Percentiles rank a stretch among this genome's conserved stretches.
Evolutionary conservation across 495 filamentous ascomycete species (phyloP).

Genomic region (Lindgomyces ingoldianus): DNA sequence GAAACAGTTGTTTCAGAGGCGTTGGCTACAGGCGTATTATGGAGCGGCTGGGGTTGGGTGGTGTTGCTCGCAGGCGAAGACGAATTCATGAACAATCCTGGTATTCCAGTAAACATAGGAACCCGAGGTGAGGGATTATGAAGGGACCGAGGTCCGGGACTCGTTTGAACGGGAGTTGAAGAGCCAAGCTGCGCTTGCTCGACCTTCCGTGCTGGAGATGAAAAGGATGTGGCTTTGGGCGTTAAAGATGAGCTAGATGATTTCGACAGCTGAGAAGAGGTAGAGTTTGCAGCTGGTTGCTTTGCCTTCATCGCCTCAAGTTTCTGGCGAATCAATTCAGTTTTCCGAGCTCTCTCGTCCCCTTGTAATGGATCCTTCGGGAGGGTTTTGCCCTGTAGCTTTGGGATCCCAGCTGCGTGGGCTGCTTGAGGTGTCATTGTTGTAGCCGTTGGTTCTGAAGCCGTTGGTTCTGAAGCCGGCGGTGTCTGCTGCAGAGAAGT

Average conservation of each 20-base stretch:
- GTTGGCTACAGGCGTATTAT: not conserved
- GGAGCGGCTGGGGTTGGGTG: not conserved
- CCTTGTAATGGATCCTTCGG: not conserved
- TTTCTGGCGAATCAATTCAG: constrained; percentile 33
- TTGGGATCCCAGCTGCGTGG: not conserved
- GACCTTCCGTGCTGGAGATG: not conserved
- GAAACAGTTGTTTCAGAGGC: not conserved
- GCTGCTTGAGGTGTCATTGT: not conserved
- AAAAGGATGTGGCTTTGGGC: not conserved
- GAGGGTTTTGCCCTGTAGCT: not conserved
- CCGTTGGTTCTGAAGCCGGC: not conserved
- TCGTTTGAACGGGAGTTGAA: not conserved
- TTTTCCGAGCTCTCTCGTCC: constrained; percentile 27
- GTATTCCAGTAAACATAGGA: constrained; percentile 45
- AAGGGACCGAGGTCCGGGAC: not conserved
- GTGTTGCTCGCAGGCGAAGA: constrained; percentile 15
- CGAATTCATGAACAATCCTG: constrained; percentile 56
- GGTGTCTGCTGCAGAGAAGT: constrained; percentile 7
- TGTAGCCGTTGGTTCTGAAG: not conserved
- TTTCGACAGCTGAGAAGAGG: not conserved
- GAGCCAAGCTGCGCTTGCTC: not conserved
- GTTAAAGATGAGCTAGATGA: not conserved
- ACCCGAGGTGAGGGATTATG: not conserved
- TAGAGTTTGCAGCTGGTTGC: not conserved
- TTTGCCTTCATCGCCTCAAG: constrained; percentile 31